Percentiles rank a stretch among this genome's conserved stretches.
These are phyloP conservation scores for Agrostemma githago DNA, from an alignment of 148 eudicot species.

Conservation along the genomic window DNA sequence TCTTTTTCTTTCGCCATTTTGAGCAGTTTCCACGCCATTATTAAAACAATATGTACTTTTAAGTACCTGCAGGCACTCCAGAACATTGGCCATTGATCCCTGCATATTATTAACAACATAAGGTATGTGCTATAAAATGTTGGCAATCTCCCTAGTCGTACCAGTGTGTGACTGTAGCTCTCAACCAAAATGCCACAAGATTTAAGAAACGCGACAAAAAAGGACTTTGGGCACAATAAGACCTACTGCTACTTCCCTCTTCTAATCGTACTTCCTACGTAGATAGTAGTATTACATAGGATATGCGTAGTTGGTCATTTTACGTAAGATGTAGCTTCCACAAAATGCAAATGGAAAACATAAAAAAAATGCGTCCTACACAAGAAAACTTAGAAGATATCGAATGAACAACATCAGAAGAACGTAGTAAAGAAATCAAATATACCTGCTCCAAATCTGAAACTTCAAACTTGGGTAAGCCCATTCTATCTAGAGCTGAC, in stretches of 20 bases:
- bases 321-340: neutral
- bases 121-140: neutral
- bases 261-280: neutral
- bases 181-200: neutral
- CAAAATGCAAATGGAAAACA: neutral
- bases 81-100: conserved; percentile 71
- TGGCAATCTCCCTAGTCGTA: neutral
- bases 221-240: neutral
- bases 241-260: neutral
- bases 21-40: conserved; percentile 20
- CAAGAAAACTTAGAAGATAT: too few relatives aligned
- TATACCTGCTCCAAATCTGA: conserved; percentile 78
- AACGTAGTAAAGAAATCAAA: neutral
- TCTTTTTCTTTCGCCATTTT: conserved; percentile 32
- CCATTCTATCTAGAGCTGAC: conserved; percentile 61
- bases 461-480: conserved; percentile 60
- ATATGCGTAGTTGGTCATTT: neutral
- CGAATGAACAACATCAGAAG: neutral
- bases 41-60: conserved; percentile 32
- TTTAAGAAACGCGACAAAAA: neutral
- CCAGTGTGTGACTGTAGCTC: neutral
- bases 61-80: conserved; percentile 69
- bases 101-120: conserved; percentile 26
- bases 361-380: neutral
- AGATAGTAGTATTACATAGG: neutral